Base-by-base conservation (phyloP, 345 rosid species). In the Dipteronia sinensis region DNA sequence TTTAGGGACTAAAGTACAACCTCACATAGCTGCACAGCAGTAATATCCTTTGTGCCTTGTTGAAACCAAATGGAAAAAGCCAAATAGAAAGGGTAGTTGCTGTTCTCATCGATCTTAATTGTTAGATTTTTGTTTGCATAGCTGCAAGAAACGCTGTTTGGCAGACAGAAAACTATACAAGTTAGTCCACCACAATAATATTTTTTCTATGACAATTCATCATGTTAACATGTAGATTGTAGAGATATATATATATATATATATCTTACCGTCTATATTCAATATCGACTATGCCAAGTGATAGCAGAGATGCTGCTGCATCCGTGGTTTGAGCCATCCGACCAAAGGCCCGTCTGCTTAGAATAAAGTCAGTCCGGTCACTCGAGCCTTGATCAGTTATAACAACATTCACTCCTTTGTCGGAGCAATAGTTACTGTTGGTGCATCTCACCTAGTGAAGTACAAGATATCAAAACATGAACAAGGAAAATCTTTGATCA, bases 11-110 rank as follows among this genome's bases (percentile, higher is more conserved):
- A 10, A 51, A 65, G 11, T 56, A 59, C 58, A 49, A 91, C 95
- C 90, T 91, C 92, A 13, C 95, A 91, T 10, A 91, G 84, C 81
- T 89, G 93, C 67, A 91, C 95, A 10, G 92, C 95, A 0, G 90
- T 88, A 75, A 91, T 88, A 72, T 91, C 95, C 72, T 70, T 88
- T 34, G 77, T 81, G 44, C 95, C 95, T 84, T 91, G 92, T 76
- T 91, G 95, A 80, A 82, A 83, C 92, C 90, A 83, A 49, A 91
- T 77, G 58, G 83, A 83, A 67, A 91, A 91, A 58, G 78, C 95
- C 80, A 91, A 80, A 69, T 91, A 91, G 72, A 86, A 62, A 77
- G 95, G 95, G 79, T 87, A 42, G 84, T 74, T 81, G 90, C 93
- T 91, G 74, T 82, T 87, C 85, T 86, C 90, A 25, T 88, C 91